A percentile compares a stretch with the other conserved stretches of the same genome.
Evolutionary conservation across 306 rosid genomes (phyloP).

Genomic region (Vicia faba): DNA sequence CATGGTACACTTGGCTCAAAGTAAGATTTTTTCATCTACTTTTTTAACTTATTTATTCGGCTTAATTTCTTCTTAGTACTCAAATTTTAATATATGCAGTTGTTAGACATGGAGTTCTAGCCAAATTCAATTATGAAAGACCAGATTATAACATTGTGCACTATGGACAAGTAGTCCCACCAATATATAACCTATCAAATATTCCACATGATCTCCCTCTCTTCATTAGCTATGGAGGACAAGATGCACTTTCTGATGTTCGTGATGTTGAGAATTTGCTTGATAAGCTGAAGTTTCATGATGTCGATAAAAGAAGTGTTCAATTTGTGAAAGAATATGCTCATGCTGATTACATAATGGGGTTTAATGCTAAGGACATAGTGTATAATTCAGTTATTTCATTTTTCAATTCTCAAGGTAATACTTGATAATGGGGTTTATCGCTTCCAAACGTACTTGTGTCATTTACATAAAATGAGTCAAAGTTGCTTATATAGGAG

Average conservation of each 20-base stretch:
- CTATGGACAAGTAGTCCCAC: constrained; percentile 64
- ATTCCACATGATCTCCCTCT: constrained; percentile 74
- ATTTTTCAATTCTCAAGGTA: constrained; percentile 57
- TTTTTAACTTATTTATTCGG: background rate
- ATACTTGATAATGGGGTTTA: constrained; percentile 34
- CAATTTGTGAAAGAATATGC: constrained; percentile 70
- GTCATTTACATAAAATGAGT: no score
- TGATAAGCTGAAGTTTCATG: constrained; percentile 60
- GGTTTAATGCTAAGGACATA: constrained; percentile 64
- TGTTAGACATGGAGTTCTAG: constrained; percentile 58
- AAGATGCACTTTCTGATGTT: constrained; percentile 73
- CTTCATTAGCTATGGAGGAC: constrained; percentile 84
- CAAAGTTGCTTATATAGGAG: no score
- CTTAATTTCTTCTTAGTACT: background rate
- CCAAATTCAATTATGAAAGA: constrained; percentile 62
- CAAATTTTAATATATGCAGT: constrained; percentile 43
- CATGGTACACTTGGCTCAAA: constrained; percentile 84
- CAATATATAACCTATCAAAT: constrained; percentile 76
- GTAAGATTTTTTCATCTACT: constrained; percentile 45
- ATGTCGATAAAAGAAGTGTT: constrained; percentile 58
- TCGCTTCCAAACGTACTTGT: no score
- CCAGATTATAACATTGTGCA: constrained; percentile 54
- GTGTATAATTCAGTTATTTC: constrained; percentile 59
- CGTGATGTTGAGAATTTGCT: constrained; percentile 63
- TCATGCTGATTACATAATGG: constrained; percentile 79